Evolutionary conservation across 2,329 filamentous ascomycete species (phyloP), one percentile per base, ranked within the genome.

Genomic region (Sarocladium oryzae): DNA sequence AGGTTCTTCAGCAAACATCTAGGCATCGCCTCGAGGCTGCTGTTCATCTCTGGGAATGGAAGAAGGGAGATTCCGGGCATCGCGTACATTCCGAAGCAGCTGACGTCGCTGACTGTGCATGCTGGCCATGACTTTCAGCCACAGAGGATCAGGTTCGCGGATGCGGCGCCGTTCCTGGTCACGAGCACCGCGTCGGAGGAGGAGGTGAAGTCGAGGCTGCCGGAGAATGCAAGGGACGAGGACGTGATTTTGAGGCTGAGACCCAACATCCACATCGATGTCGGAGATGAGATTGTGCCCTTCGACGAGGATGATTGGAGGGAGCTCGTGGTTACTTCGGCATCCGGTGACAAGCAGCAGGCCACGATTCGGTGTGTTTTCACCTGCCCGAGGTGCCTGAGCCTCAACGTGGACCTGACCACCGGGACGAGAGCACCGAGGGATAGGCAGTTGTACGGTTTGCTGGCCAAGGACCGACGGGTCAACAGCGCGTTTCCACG

Each of bases 1-100:
- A 49, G 26, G 3, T 57, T 55, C 51, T 57, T 57, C 46, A 55
- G 50, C 52, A 56, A 55, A n/a, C 56, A 57, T 40, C 51, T 57
- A 4, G 54, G 52, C n/a, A 55, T 56, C 18, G 23, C 51, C 5
- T 46, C 50, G 3, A 50, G 53, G 16, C 18, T 57, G 23, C 36
- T 56, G 2, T 56, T 54, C 32, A 57, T 57, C 11, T 51, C 51
- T 8, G 53, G 53, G 16, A 49, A 51, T 16, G 56, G 56, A 13
- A 53, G 51, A 18, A 51, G 56, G 5, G 53, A 55, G 26, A 56
- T 57, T 40, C 54, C 55, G 13, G 56, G 56, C 11, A 50, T 51
- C 23, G 53, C 56, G 2, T 56, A 52, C 38, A 55, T 52, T 15
- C 50, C 56, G 4, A 54, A 55, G 32, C 53, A 53, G 10, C 48